Percentiles rank a stretch among this genome's conserved stretches.
phyloP scores from a whole-genome alignment of 306 rosid species.

The Gastrolobium bilobum region DNA sequence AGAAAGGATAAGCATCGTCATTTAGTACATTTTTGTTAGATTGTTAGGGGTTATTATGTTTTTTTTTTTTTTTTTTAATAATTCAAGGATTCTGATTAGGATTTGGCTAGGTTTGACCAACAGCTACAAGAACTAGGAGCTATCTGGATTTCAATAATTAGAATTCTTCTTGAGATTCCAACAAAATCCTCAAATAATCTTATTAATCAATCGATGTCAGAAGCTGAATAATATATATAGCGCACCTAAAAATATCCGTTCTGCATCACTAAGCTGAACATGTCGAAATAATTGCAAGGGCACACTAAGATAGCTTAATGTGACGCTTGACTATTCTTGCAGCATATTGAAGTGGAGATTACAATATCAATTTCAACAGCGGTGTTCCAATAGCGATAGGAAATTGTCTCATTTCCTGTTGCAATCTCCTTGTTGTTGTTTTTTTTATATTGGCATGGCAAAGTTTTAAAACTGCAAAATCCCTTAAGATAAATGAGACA shows the following conservation, averaged over 20 bases:
- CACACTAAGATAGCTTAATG: slow-evolving; percentile 9
- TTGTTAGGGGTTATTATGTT: background rate
- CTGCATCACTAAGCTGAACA: slow-evolving; percentile 24
- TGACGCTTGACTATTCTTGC: slow-evolving; percentile 3
- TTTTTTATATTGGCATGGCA: background rate
- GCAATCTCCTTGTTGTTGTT: background rate
- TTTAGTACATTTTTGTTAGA: background rate
- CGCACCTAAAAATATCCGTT: background rate
- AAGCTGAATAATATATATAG: background rate
- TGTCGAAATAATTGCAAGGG: background rate
- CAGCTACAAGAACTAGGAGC: background rate
- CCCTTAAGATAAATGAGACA: background rate
- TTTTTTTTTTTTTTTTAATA: background rate
- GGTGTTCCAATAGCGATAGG: slow-evolving; percentile 9
- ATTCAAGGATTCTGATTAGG: background rate
- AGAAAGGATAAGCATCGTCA: background rate
- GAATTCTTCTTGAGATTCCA: background rate
- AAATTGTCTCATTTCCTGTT: slow-evolving; percentile 1
- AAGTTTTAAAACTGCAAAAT: background rate
- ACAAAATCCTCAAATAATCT: background rate
- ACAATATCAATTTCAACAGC: background rate
- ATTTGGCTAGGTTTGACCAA: background rate
- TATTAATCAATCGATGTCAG: background rate
- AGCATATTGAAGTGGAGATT: slow-evolving; percentile 1
- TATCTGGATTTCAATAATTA: background rate